These are phyloP conservation scores for Oryza punctata DNA, from an alignment of 176 grass and related monocot genomes.

Conservation along the genomic window DNA sequence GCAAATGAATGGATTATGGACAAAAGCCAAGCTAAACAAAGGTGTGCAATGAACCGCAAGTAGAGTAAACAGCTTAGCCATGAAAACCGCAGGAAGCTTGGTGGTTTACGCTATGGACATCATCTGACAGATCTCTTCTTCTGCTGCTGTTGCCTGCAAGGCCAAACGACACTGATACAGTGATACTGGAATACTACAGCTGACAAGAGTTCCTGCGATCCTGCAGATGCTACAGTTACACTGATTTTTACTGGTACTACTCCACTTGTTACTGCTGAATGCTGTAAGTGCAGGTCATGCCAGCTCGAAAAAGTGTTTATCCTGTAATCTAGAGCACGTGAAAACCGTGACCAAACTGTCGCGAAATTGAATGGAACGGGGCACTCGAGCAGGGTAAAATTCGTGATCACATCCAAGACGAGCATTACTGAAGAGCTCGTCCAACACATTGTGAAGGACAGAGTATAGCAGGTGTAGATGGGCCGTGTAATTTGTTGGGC, in stretches of 20 bases:
- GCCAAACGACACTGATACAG: background rate
- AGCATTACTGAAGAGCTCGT: background rate
- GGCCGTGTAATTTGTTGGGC: background rate
- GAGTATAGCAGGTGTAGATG: too few species aligned
- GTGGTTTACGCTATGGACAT: background rate
- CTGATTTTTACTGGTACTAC: background rate
- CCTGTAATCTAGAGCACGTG: background rate
- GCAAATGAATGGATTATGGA: constrained; percentile 19
- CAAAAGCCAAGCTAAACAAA: background rate
- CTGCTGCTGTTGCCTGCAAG: background rate
- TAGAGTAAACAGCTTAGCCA: background rate
- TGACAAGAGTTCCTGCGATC: background rate
- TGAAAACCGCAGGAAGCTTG: constrained; percentile 18
- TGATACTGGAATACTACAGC: too few species aligned
- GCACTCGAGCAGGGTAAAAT: background rate
- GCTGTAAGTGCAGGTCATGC: background rate
- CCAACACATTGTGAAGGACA: too few species aligned
- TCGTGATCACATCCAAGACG: background rate
- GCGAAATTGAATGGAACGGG: background rate
- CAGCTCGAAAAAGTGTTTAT: background rate
- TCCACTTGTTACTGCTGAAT: background rate
- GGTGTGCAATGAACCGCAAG: background rate
- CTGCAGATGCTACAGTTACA: background rate
- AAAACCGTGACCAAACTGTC: background rate
- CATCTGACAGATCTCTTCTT: background rate